Conservation (phyloP, 441 rosid genomes). For the Melastoma candidum region DNA sequence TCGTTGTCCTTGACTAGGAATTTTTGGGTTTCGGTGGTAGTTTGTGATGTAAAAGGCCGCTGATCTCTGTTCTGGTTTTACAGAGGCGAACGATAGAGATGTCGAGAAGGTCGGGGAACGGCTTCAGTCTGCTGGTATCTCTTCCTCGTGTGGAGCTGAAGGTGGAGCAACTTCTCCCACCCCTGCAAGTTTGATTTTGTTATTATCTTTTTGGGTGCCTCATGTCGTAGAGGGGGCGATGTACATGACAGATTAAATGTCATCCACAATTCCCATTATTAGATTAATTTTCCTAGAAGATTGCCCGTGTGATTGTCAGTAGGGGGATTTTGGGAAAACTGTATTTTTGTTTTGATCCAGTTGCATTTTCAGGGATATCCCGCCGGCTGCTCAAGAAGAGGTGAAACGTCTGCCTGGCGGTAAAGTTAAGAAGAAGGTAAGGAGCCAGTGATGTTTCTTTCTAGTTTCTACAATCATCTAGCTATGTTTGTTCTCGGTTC, state of each 20-base stretch:
- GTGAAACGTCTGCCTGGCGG: constrained; percentile 96
- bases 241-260: neutral
- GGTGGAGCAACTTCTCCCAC: constrained; percentile 17
- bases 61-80: too few relatives aligned
- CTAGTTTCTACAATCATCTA: neutral
- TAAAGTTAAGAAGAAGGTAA: constrained; percentile 85
- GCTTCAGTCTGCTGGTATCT: too few relatives aligned
- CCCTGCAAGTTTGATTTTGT: constrained; percentile 16
- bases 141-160: constrained; percentile 14
- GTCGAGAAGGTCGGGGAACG: too few relatives aligned
- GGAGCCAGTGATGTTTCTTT: neutral
- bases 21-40: too few relatives aligned
- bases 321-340: neutral
- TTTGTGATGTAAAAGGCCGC: too few relatives aligned
- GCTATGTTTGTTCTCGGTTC: neutral
- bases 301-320: neutral
- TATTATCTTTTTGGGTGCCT: neutral
- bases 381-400: constrained; percentile 55
- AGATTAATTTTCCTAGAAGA: too few relatives aligned
- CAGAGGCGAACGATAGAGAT: too few relatives aligned
- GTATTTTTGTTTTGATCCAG: neutral
- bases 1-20: too few relatives aligned
- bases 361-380: constrained; percentile 2
- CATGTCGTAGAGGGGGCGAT: neutral
- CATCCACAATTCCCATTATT: too few relatives aligned